These are phyloP conservation scores for Cercophora scortea DNA, from an alignment of 495 filamentous ascomycete species.

Conservation along the genomic window DNA sequence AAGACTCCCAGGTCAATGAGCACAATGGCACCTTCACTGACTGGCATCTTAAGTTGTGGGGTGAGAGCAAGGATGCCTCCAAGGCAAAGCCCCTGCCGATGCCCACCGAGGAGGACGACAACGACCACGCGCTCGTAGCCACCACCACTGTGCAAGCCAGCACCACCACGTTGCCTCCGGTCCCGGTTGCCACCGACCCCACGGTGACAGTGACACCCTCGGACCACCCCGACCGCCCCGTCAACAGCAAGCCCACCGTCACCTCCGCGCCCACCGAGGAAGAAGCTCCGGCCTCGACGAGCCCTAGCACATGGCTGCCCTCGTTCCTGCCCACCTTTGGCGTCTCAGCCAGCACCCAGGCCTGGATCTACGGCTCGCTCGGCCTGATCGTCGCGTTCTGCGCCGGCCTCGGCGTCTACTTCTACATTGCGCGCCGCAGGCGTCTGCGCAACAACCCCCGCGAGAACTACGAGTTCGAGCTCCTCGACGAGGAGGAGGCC, in stretches of 20 bases:
- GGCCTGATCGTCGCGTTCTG: constrained; percentile 82
- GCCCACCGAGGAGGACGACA: constrained; percentile 76
- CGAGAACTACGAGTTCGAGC: constrained; percentile 91
- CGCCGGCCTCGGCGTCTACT: constrained; percentile 67
- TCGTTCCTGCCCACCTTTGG: constrained; percentile 95
- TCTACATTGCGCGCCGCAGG: constrained; percentile 70
- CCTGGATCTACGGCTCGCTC: constrained; percentile 89
- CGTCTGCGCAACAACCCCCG: constrained; percentile 64
- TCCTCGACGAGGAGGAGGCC: constrained; percentile 77
- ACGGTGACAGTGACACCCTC: constrained; percentile 43
- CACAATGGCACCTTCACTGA: constrained; percentile 72
- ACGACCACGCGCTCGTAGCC: constrained; percentile 56
- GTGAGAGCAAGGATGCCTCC: constrained; percentile 68
- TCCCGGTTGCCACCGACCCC: constrained; percentile 17
- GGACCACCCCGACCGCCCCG: constrained; percentile 74
- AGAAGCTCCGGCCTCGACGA: constrained; percentile 19
- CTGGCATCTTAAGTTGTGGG: constrained; percentile 94
- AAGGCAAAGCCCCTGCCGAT: constrained; percentile 69
- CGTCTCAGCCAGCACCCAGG: constrained; percentile 77
- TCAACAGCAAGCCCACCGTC: constrained; percentile 39
- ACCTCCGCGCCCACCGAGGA: constrained; percentile 23
- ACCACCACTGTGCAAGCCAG: constrained; percentile 32
- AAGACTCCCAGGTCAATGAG: constrained; percentile 74
- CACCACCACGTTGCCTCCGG: constrained; percentile 31
- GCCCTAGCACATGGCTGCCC: constrained; percentile 54